A percentile compares a stretch with the other conserved stretches of the same genome.
These are phyloP conservation scores for Myotisia sp. DNA, from an alignment of 2,329 filamentous ascomycete species.

Conservation along the genomic window DNA sequence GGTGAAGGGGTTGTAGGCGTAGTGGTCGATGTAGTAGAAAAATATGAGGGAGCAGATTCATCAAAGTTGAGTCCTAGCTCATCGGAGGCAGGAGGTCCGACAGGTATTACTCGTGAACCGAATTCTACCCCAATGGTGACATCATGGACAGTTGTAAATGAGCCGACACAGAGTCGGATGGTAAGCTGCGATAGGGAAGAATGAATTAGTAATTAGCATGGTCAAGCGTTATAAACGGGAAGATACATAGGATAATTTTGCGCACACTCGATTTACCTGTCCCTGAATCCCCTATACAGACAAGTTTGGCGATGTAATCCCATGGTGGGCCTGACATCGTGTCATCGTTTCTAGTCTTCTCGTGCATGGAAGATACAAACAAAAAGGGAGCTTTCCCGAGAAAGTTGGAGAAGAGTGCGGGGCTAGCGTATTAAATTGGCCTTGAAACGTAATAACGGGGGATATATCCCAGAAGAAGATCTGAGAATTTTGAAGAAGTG, in stretches of 20 bases:
- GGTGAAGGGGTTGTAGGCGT: conserved; percentile 6
- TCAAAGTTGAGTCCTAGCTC: conserved; percentile 40
- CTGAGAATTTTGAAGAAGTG: too few species aligned
- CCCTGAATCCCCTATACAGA: conserved; percentile 91
- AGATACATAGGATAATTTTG: conserved; percentile 9
- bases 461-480: too few species aligned
- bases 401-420: too few species aligned
- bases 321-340: conserved; percentile 56
- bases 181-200: conserved; percentile 47
- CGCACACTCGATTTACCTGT: conserved; percentile 74
- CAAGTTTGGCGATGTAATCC: conserved; percentile 98
- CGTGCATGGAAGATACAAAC: too few species aligned
- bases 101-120: conserved; percentile 80
- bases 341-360: too few species aligned
- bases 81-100: conserved; percentile 63
- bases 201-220: background rate
- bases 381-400: too few species aligned
- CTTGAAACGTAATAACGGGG: too few species aligned
- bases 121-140: conserved; percentile 97
- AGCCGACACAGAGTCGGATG: conserved; percentile 88
- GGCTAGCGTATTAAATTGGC: too few species aligned
- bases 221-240: too few species aligned
- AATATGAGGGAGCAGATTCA: conserved; percentile 7
- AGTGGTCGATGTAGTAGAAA: conserved; percentile 6
- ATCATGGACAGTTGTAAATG: conserved; percentile 87